Percentiles rank a stretch among this genome's conserved stretches.
These are phyloP conservation scores for Chondrus crispus DNA, from an alignment of 23 red algal species.

Conservation along the genomic window DNA sequence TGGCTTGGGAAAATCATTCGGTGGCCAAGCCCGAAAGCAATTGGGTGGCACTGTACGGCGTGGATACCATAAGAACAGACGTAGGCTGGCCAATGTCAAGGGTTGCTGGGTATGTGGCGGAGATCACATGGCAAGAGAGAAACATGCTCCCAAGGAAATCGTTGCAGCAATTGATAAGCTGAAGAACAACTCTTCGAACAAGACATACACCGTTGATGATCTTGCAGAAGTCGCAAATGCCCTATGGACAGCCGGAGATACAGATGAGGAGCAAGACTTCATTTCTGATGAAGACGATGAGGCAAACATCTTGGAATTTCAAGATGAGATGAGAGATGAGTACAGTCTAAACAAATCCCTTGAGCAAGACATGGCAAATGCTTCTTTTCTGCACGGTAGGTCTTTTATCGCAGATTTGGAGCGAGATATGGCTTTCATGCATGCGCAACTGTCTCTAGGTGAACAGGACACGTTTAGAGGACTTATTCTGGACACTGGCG, in stretches of 20 bases:
- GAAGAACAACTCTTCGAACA: background rate
- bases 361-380: background rate
- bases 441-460: background rate
- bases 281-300: background rate
- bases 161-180: background rate
- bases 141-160: background rate
- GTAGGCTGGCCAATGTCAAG: background rate
- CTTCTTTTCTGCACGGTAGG: background rate
- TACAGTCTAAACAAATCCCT: too few species aligned
- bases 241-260: background rate
- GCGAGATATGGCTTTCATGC: background rate
- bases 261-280: background rate
- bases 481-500: background rate
- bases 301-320: background rate
- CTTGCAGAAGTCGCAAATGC: background rate
- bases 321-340: background rate
- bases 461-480: background rate
- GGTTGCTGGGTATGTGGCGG: background rate
- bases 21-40: background rate
- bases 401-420: background rate
- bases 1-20: background rate
- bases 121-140: background rate
- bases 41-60: background rate
- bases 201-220: background rate
- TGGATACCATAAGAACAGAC: background rate